Evolutionary conservation across 163 green algal species (phyloP).

Genomic region (Coccomyxa subellipsoidea): DNA sequence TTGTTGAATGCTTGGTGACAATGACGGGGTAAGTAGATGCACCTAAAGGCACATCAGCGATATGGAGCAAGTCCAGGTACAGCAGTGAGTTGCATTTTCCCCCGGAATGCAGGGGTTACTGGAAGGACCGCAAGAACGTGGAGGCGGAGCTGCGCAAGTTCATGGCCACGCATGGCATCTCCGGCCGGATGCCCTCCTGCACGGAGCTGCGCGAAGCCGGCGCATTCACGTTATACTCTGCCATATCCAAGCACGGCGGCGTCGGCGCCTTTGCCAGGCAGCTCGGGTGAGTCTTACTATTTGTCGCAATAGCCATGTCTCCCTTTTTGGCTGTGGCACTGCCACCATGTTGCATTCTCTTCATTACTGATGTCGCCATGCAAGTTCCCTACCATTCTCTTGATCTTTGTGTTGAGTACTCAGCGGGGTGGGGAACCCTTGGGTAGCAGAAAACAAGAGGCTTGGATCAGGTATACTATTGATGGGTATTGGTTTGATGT

Average conservation of each 20-base stretch:
- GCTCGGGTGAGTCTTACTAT: not conserved
- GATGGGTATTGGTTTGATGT: too few species aligned
- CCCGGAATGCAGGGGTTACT: constrained; percentile 41
- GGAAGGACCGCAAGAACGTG: constrained; percentile 46
- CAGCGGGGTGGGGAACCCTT: too few species aligned
- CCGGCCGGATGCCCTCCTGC: constrained; percentile 31
- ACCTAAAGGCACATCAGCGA: too few species aligned
- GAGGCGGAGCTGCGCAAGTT: constrained; percentile 41
- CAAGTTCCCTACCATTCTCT: too few species aligned
- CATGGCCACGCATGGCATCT: constrained; percentile 14
- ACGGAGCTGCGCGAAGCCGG: constrained; percentile 32
- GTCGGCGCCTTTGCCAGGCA: not conserved
- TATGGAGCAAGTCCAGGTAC: too few species aligned
- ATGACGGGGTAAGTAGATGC: too few species aligned
- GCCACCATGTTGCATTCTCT: not conserved
- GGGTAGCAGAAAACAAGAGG: too few species aligned
- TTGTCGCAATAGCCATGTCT: not conserved
- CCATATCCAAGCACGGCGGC: constrained; percentile 12
- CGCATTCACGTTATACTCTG: constrained; percentile 22
- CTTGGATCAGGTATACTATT: too few species aligned
- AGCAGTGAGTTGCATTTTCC: not conserved
- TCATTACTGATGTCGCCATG: too few species aligned
- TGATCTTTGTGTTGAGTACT: too few species aligned
- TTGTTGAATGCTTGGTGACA: too few species aligned
- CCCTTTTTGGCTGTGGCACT: not conserved